Base-by-base conservation (phyloP, 2,329 filamentous ascomycete species). In the Aurifilum marmelostoma region DNA sequence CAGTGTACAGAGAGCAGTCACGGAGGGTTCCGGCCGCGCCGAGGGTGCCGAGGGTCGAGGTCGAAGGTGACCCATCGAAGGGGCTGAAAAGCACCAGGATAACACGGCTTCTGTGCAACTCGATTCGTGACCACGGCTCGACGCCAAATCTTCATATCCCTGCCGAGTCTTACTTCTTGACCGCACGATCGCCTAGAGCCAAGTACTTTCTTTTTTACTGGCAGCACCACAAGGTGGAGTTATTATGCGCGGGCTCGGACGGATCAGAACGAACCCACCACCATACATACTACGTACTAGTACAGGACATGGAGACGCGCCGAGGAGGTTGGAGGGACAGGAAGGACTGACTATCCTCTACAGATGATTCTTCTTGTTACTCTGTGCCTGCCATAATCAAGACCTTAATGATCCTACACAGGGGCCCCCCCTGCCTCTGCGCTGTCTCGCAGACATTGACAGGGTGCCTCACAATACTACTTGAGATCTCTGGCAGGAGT, bases 1-100 rank as follows among this genome's bases (percentile, higher is more conserved):
- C 37, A 63, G 11, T 14, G 27, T 50, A 50, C 21, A 21, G 21
- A 47, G n/a, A 21, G 4, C 18, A 32, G 3, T n/a, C 12, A 43
- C 27, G 39, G 37, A 63, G 14, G 27, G 27, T 34, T 16, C 61
- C 61, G 16, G 21, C 37, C 18, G 37, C 59, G 37, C 16, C 59
- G 2, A 43, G 37, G 16, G 61, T 29, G 37, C 6, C 59, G 6
- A 43, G 37, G 16, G 41, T 29, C 41, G 27, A 63, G 3, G 61
- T 63, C 47, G 47, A 52, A 34, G 29, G 27, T 67, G 65, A 66
- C 54, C 65, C 63, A 24, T 52, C 37, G n/a, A 47, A 39, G 11
- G 62, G 62, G 27, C 32, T 34, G 61, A n/a, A 61, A 24, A 27
- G 43, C 21, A 24, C 58, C 59, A 6, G n/a, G 24, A 16, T 29